Evolutionary conservation across 257 asterid species (phyloP), one percentile per base, ranked within the genome.

Genomic region (Rauvolfia tetraphylla): DNA sequence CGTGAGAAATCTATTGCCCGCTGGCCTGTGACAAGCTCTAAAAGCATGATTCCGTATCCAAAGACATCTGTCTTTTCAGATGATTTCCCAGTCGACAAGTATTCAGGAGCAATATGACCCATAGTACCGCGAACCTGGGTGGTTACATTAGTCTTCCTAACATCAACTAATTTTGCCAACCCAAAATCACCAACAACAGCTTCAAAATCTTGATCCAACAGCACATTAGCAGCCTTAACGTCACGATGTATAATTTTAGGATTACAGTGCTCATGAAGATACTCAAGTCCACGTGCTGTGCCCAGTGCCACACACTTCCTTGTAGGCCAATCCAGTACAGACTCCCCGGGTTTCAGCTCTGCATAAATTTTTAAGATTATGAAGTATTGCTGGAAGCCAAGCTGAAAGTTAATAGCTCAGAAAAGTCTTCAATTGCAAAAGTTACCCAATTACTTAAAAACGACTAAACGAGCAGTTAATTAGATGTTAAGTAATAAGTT

Each of bases 71-170:
- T 95, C 85, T 86, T 95, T 81, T 91, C 99, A 0, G 98, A 95
- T 59, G 99, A 95, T 84, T 90, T 95, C 42, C 99, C 99, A 0
- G 99, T 95, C 54, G 99, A 95, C 80, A 95, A 80, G 83, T 95
- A 95, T 41, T 92, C 99, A 27, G 98, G 99, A 82, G 99, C 99
- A 80, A 95, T 95, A 84, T 95, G 99, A 61, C 99, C 99, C 99
- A 95, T 95, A 3, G 99, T 95, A 58, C 99, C 99, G 27, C 99
- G 96, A 54, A 95, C 97, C 84, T 95, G 99, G 46, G 99, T 95
- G 0, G 99, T 95, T 13, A 95, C 99, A n/a, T 92, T 88, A 22
- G 97, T 92, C 88, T 86, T 88, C 48, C 97, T 85, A 68, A 95
- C 91, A 78, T 95, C 99, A 10, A 95, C 98, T 70, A 95, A 82